These are phyloP conservation scores for Coprinellus micaceus DNA, from an alignment of 768 basidiomycete genomes.

Conservation along the genomic window DNA sequence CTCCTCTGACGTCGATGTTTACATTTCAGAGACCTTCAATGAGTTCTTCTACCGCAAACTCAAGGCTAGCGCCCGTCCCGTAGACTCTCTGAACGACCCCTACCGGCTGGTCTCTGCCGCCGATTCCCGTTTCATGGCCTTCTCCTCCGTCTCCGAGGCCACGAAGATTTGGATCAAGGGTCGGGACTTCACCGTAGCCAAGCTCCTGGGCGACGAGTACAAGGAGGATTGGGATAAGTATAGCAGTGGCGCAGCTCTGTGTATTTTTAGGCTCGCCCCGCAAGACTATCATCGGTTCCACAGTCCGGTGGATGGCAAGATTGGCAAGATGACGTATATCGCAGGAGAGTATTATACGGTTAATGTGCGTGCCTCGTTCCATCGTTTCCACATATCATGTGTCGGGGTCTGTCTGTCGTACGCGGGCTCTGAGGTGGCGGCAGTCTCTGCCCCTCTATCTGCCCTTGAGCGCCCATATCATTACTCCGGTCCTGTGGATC, in stretches of 20 bases:
- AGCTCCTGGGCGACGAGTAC: slow-evolving; percentile 78
- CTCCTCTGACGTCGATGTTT: neutral
- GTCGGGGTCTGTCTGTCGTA: too few species aligned
- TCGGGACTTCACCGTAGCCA: slow-evolving; percentile 80
- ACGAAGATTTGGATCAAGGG: slow-evolving; percentile 97
- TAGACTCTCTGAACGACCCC: slow-evolving; percentile 70
- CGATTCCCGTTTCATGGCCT: slow-evolving; percentile 95
- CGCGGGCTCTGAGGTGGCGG: too few species aligned
- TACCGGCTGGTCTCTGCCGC: slow-evolving; percentile 82
- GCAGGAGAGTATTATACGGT: slow-evolving; percentile 95
- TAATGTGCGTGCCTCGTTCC: slow-evolving; percentile 61
- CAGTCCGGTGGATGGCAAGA: slow-evolving; percentile 76
- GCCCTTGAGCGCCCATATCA: too few species aligned
- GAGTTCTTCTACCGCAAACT: slow-evolving; percentile 91
- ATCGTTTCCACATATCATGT: too few species aligned
- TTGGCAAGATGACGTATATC: slow-evolving; percentile 82
- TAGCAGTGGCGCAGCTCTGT: slow-evolving; percentile 76
- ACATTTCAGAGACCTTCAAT: slow-evolving; percentile 77
- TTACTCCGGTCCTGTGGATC: too few species aligned
- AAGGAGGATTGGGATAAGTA: slow-evolving; percentile 67
- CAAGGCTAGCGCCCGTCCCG: slow-evolving; percentile 74
- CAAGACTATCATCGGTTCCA: slow-evolving; percentile 97
- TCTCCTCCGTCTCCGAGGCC: slow-evolving; percentile 81
- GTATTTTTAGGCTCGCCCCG: slow-evolving; percentile 88
- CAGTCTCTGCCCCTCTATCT: too few species aligned